Conservation (phyloP, 1,139 yeast genomes). For the Scheffersomyces lignicola region DNA sequence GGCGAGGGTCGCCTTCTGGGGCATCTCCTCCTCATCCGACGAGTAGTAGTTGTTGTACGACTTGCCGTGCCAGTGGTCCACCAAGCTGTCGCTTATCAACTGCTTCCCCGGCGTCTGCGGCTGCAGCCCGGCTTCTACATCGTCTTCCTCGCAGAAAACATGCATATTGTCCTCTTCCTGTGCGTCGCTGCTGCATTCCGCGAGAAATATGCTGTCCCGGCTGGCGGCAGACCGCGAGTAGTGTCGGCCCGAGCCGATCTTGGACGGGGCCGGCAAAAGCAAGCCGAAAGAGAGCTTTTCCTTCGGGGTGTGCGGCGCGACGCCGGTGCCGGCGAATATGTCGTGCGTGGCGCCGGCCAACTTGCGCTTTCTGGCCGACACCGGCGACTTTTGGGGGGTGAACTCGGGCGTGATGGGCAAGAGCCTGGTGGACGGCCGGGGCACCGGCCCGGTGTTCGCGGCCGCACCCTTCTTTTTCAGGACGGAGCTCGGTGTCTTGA, state of each 20-base stretch:
- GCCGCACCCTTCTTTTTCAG: constrained; percentile 1
- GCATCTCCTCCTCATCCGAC: constrained; percentile 24
- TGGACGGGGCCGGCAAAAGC: constrained; percentile 43
- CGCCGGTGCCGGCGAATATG: constrained; percentile 11
- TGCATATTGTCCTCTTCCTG: constrained; percentile 18
- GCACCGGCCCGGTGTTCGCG: constrained; percentile 2
- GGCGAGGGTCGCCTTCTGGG: constrained; percentile 4
- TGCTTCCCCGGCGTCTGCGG: constrained; percentile 37
- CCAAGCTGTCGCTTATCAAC: constrained; percentile 33
- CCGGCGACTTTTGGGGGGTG: constrained; percentile 37
- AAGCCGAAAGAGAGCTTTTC: constrained; percentile 25
- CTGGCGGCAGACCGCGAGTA: constrained; percentile 6
- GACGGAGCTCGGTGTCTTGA: constrained; percentile 4
- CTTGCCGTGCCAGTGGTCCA: constrained; percentile 41
- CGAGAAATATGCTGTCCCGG: not conserved
- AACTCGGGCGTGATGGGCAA: constrained; percentile 35
- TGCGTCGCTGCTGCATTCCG: constrained; percentile 15
- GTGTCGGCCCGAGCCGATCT: constrained; percentile 40
- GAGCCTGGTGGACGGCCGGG: constrained; percentile 4
- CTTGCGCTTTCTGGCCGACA: constrained; percentile 14
- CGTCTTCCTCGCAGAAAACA: constrained; percentile 10
- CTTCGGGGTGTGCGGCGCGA: constrained; percentile 3
- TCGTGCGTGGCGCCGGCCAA: constrained; percentile 8
- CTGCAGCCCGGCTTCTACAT: constrained; percentile 5
- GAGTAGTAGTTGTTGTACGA: constrained; percentile 25